Evolutionary conservation across 768 basidiomycete genomes (phyloP).

Genomic region (Rhizopogon vulgaris): DNA sequence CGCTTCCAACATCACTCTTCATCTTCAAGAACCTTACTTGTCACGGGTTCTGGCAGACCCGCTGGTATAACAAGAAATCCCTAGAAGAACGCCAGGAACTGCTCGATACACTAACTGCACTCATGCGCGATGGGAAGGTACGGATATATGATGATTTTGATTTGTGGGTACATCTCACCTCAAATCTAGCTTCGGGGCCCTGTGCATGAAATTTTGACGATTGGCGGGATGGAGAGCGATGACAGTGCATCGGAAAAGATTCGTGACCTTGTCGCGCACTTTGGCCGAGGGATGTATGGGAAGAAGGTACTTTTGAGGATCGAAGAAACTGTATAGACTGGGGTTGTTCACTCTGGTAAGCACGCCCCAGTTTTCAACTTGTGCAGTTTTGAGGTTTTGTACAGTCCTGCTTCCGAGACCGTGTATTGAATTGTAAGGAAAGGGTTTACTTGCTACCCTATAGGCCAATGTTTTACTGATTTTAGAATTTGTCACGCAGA

Average conservation of each 20-base stretch:
- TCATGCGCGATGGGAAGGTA: constrained; percentile 54
- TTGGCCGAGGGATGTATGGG: constrained; percentile 34
- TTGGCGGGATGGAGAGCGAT: constrained; percentile 37
- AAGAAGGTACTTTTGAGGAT: constrained; percentile 44
- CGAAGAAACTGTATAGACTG: constrained; percentile 18
- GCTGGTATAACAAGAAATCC: constrained; percentile 55
- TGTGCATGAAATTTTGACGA: constrained; percentile 59
- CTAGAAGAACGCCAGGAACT: constrained; percentile 43
- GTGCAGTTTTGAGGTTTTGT: too few relatives aligned
- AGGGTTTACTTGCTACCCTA: too few relatives aligned
- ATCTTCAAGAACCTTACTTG: constrained; percentile 80
- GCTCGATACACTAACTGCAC: constrained; percentile 42
- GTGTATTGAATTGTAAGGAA: too few relatives aligned
- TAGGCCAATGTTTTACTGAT: too few relatives aligned
- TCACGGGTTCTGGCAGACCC: constrained; percentile 75
- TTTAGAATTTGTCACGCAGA: too few relatives aligned
- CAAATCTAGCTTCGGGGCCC: constrained; percentile 57
- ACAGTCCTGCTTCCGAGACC: too few relatives aligned
- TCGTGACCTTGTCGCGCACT: constrained; percentile 24
- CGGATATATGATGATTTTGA: constrained; percentile 5
- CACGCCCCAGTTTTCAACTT: too few relatives aligned
- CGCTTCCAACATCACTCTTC: constrained; percentile 70
- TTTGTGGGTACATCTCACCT: constrained; percentile 1
- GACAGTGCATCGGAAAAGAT: constrained; percentile 29
- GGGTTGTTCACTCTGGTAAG: neutral